These are phyloP conservation scores for Phalaenopsis equestris DNA, from an alignment of 106 monocot species.

Conservation along the genomic window DNA sequence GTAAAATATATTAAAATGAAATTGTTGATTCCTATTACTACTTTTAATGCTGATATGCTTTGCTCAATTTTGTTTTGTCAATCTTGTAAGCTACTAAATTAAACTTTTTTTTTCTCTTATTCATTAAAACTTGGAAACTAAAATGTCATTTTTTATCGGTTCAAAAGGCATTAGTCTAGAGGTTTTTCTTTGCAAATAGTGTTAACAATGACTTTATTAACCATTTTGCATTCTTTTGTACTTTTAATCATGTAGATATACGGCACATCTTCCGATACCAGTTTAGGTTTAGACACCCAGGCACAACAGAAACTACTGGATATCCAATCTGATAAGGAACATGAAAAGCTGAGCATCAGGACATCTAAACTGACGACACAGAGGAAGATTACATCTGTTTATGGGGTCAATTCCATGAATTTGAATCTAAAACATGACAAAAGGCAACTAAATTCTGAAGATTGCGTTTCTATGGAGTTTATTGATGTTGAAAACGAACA, in stretches of 20 bases:
- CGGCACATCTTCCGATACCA: slow-evolving; percentile 8
- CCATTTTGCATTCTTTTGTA: neutral
- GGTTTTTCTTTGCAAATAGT: neutral
- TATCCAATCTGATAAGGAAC: slow-evolving; percentile 23
- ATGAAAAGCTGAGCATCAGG: slow-evolving; percentile 36
- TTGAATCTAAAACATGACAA: slow-evolving; percentile 25
- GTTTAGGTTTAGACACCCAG: slow-evolving; percentile 12
- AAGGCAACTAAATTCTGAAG: slow-evolving; percentile 29
- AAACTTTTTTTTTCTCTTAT: neutral
- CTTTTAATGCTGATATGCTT: neutral
- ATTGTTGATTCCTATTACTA: neutral
- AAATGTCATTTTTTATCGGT: neutral
- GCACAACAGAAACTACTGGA: slow-evolving; percentile 11
- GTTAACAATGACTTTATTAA: neutral
- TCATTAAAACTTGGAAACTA: neutral
- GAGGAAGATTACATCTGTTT: slow-evolving; percentile 57
- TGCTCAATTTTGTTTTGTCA: neutral
- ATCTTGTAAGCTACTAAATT: neutral
- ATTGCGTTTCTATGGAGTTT: slow-evolving; percentile 13
- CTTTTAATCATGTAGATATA: slow-evolving; percentile 13
- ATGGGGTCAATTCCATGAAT: slow-evolving; percentile 29
- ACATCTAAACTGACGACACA: slow-evolving; percentile 50
- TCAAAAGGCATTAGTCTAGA: neutral
- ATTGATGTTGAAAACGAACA: slow-evolving; percentile 38
- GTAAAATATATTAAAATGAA: slow-evolving; percentile 13